Percentiles rank a stretch among this genome's conserved stretches.
Evolutionary conservation across 1,139 yeast genomes (phyloP).

Genomic region (Scheffersomyces quercinus): DNA sequence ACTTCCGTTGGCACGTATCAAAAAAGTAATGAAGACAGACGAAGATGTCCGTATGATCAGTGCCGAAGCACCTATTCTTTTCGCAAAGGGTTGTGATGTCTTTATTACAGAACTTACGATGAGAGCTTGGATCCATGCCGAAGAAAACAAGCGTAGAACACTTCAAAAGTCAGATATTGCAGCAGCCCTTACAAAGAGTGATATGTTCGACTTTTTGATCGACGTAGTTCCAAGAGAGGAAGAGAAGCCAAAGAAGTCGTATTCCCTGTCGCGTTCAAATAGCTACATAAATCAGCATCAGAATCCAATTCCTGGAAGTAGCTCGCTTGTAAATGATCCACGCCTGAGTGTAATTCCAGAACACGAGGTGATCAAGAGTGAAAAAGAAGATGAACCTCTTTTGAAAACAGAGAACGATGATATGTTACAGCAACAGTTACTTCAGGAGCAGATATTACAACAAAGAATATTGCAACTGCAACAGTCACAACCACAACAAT

Average conservation of each 20-base stretch:
- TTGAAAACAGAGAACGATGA: constrained; percentile 12
- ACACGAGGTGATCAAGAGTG: constrained; percentile 1
- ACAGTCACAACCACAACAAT: constrained; percentile 9
- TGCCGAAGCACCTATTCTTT: constrained; percentile 95
- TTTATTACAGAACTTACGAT: constrained; percentile 94
- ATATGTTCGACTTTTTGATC: constrained; percentile 94
- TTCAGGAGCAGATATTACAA: constrained; percentile 16
- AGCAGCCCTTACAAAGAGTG: constrained; percentile 90
- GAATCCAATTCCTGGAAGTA: constrained; percentile 5
- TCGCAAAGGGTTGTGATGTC: constrained; percentile 97
- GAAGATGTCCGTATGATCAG: constrained; percentile 96
- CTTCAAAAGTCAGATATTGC: constrained; percentile 93
- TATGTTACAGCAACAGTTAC: constrained; percentile 14
- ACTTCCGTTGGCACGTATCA: constrained; percentile 89
- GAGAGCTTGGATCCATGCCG: constrained; percentile 99
- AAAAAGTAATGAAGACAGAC: constrained; percentile 96
- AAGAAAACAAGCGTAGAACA: constrained; percentile 91
- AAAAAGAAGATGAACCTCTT: constrained; percentile 4
- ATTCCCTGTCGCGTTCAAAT: constrained; percentile 16
- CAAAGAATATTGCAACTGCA: constrained; percentile 10
- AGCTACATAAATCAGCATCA: constrained; percentile 10
- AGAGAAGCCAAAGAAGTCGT: constrained; percentile 52
- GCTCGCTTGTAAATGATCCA: constrained; percentile 3
- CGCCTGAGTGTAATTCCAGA: background rate
- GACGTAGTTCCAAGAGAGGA: constrained; percentile 92